Evolutionary conservation across 2,329 filamentous ascomycete species (phyloP), one percentile per base, ranked within the genome.

Genomic region (Trichoderma sp.): DNA sequence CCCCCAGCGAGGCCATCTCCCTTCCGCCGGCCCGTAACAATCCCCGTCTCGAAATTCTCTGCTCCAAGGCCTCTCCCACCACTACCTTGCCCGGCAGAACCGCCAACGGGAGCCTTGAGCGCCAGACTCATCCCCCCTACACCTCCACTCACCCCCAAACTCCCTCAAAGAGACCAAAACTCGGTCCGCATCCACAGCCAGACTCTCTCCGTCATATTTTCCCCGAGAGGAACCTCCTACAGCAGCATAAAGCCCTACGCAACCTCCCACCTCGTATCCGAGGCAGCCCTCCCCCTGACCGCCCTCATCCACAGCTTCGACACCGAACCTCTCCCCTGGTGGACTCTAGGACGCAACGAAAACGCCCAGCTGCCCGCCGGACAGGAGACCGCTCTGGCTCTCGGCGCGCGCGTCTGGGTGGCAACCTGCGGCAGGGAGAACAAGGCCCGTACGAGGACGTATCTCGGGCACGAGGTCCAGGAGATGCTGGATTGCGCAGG

Each of bases 251-350:
- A 81, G 34, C 78, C 84, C 7, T 91, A 89, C 73, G 82, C 84
- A 6, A 82, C 83, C 2, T 81, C 83, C 0, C 86, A 90, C 73
- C 84, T 90, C 3, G 78, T 86, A 2, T 75, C 80, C 1, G 82
- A 86, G 72, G 81, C 84, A 2, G 87, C 88, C 0, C 80, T 90
- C 3, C 89, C 88, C 0, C 78, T 92, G 19, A 90, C 87, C 0
- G 84, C 85, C 0, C 83, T 92, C 5, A 80, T 92, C 17, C 89
- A 91, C 74, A 86, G 85, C 64, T 88, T 90, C 76, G 86, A 90
- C 72, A 79, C 79, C 9, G 83, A 89, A 29, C 78, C 81, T 22
- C 87, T 86, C 53, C 86, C 86, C 1, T 89, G 86, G 85, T 89
- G 86, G 77, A n/a, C 89, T 4, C n/a, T 89, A 2, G 87, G 87